A percentile compares a stretch with the other conserved stretches of the same genome.
Conservation (phyloP, 1,284 basidiomycete species). For the Marasmius tenuissimus region DNA sequence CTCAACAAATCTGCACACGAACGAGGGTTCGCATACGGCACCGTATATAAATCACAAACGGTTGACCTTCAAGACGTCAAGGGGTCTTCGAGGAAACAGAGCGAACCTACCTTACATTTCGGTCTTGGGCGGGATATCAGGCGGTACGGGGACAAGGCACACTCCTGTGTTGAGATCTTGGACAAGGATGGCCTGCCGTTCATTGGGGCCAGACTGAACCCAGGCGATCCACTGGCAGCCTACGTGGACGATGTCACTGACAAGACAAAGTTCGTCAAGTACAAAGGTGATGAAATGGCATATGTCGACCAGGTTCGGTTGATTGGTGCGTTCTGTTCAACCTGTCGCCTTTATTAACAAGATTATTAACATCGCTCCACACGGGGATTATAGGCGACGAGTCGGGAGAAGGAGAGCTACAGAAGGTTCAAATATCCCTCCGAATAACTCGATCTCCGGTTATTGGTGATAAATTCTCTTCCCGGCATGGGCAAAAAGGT, state of each 20-base stretch:
- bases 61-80: constrained; percentile 86
- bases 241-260: constrained; percentile 89
- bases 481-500: constrained; percentile 98
- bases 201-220: constrained; percentile 69
- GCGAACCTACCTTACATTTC: constrained; percentile 75
- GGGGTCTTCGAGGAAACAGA: constrained; percentile 58
- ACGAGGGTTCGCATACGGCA: constrained; percentile 96
- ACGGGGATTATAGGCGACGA: constrained; percentile 66
- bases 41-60: constrained; percentile 94
- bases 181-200: constrained; percentile 87
- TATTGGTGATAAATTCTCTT: constrained; percentile 99
- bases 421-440: constrained; percentile 93
- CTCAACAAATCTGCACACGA: constrained; percentile 99
- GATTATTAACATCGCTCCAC: not conserved
- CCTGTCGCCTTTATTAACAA: not conserved
- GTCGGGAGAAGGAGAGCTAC: constrained; percentile 82
- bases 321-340: constrained; percentile 58
- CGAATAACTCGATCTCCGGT: constrained; percentile 95
- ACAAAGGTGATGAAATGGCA: constrained; percentile 94
- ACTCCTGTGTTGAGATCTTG: constrained; percentile 61
- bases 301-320: constrained; percentile 94
- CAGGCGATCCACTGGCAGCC: constrained; percentile 83
- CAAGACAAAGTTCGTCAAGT: constrained; percentile 87
- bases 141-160: constrained; percentile 53
- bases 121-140: constrained; percentile 82